Percentiles rank a stretch among this genome's conserved stretches.
These are phyloP conservation scores for Cystobasidium pallidum DNA, from an alignment of 1,284 basidiomycete genomes.

Conservation along the genomic window DNA sequence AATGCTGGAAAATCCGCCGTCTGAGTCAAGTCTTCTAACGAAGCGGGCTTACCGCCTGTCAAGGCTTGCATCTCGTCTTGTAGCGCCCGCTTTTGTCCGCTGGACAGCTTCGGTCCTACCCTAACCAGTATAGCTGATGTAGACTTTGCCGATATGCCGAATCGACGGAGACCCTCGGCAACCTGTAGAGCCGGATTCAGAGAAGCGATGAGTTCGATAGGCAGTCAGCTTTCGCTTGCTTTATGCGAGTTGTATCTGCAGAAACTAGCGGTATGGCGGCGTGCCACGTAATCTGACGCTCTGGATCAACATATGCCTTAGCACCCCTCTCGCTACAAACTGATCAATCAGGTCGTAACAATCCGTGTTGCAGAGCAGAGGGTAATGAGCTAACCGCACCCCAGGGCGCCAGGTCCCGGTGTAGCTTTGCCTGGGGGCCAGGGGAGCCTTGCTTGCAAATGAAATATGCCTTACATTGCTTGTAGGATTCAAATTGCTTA, in stretches of 20 bases:
- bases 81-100: constrained; percentile 57
- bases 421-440: too few relatives aligned
- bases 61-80: constrained; percentile 63
- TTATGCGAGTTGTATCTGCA: too few relatives aligned
- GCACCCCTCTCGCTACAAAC: too few relatives aligned
- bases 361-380: too few relatives aligned
- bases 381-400: too few relatives aligned
- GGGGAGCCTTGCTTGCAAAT: neutral
- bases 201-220: neutral
- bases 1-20: constrained; percentile 58
- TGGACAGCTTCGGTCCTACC: constrained; percentile 58
- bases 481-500: constrained; percentile 78
- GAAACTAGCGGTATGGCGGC: too few relatives aligned
- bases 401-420: too few relatives aligned
- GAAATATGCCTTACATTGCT: constrained; percentile 62
- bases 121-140: constrained; percentile 73
- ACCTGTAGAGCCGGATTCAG: constrained; percentile 64
- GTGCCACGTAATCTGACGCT: too few relatives aligned
- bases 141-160: constrained; percentile 74
- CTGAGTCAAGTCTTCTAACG: constrained; percentile 57
- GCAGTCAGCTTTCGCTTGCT: too few relatives aligned
- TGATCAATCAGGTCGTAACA: too few relatives aligned
- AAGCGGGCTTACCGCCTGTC: constrained; percentile 64
- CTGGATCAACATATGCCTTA: too few relatives aligned
- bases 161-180: constrained; percentile 78